A percentile compares a stretch with the other conserved stretches of the same genome.
These are phyloP conservation scores for Panellus pusillus DNA, from an alignment of 768 basidiomycete genomes.

Conservation along the genomic window DNA sequence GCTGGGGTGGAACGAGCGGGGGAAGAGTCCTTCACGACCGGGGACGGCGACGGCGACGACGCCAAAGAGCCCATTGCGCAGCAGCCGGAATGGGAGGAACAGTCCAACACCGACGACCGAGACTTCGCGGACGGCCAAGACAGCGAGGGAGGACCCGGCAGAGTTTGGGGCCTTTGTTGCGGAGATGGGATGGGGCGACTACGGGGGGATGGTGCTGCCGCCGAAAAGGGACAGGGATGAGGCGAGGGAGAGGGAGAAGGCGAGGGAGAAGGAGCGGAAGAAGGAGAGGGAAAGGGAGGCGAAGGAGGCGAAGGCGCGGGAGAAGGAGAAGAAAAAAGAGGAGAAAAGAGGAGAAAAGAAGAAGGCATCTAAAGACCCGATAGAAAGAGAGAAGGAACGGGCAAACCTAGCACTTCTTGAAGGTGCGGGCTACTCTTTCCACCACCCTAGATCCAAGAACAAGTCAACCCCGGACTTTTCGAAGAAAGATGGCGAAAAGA, in stretches of 20 bases:
- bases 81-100: constrained; percentile 9
- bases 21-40: constrained; percentile 6
- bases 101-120: constrained; percentile 10
- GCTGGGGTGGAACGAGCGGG: constrained; percentile 24
- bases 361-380: neutral
- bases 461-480: constrained; percentile 10
- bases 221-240: constrained; percentile 20
- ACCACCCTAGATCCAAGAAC: neutral
- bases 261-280: constrained; percentile 14
- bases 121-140: constrained; percentile 7
- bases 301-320: constrained; percentile 15
- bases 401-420: constrained; percentile 16
- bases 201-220: constrained; percentile 14
- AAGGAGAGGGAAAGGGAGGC: constrained; percentile 18
- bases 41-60: neutral
- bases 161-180: constrained; percentile 18
- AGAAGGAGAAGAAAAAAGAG: constrained; percentile 7
- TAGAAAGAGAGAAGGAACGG: constrained; percentile 1
- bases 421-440: constrained; percentile 14
- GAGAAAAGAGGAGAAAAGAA: constrained; percentile 11
- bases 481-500: constrained; percentile 1
- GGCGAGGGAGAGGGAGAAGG: constrained; percentile 16
- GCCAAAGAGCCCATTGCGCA: neutral
- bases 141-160: constrained; percentile 1
- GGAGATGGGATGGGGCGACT: constrained; percentile 18